Evolutionary conservation across 2,329 filamentous ascomycete species (phyloP).

Genomic region (Stagonosporopsis chrysanthemi): DNA sequence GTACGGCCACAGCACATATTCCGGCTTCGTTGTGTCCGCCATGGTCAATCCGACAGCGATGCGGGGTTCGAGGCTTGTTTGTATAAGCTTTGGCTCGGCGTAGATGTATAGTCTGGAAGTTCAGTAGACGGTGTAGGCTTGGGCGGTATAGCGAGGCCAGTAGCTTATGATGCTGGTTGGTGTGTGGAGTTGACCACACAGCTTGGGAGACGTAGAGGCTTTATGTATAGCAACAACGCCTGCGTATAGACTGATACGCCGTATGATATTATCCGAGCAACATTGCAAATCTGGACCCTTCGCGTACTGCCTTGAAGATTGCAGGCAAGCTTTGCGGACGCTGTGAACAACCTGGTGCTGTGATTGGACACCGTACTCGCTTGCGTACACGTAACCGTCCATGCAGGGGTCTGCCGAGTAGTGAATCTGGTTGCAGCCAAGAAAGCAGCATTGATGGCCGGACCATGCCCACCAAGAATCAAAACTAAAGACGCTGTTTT

Average conservation of each 20-base stretch:
- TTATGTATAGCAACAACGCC: conserved; percentile 2
- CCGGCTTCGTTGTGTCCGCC: conserved; percentile 26
- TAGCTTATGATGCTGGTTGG: not conserved
- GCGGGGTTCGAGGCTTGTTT: not conserved
- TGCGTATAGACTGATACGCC: conserved; percentile 3
- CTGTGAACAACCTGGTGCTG: not conserved
- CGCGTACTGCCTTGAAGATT: not conserved
- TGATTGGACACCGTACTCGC: conserved; percentile 17
- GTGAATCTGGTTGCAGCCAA: not conserved
- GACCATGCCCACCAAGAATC: not conserved
- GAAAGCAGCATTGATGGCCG: not conserved
- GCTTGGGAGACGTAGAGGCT: not conserved
- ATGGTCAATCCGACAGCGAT: conserved; percentile 15
- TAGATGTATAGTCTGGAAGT: not conserved
- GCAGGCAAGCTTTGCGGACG: not conserved
- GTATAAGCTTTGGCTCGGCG: not conserved
- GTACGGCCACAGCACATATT: conserved; percentile 50
- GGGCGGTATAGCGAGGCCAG: too few relatives aligned
- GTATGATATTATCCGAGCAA: conserved; percentile 1
- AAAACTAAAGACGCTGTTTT: too few relatives aligned
- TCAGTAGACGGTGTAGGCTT: not conserved
- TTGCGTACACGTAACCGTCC: conserved; percentile 3
- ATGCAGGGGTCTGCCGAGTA: not conserved
- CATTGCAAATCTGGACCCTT: not conserved
- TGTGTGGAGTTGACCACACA: not conserved